Base-by-base conservation (phyloP, 805 yeast genomes). In the Teunomyces kruisii region DNA sequence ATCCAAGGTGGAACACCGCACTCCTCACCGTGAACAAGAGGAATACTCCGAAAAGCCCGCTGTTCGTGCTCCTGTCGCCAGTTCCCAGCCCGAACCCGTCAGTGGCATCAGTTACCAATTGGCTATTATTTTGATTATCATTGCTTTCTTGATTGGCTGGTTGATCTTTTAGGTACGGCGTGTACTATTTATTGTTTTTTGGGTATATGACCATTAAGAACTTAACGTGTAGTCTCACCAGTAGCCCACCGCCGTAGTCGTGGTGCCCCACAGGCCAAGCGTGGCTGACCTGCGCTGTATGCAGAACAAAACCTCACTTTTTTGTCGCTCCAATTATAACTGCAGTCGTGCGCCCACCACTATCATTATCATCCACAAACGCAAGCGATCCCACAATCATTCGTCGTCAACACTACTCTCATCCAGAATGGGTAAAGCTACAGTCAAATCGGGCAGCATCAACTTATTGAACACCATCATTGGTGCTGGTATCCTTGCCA, bases 401-500 rank as follows among this genome's bases (percentile, higher is more conserved):
- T 9, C 28, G 9, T 10, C 12, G 9, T 10, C 12, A 26, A 26
- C 28, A 5, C 37, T 10, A 10, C 22, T 35, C 22, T n/a, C 27
- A 19, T 19, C 22, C 22, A 19, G 22, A 32, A 52, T 52, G 56
- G 56, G 56, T 10, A 46, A 42, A 14, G 56, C 56, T 30, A 50
- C 54, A 26, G 43, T 52, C 33, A 52, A 44, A 41, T 52, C 56
- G 16, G 56, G 56, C 39, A 48, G 80, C 13, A 70, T 86, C 43
- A 85, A 83, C 62, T 70, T 88, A 31, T 76, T 84, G 44, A 87
- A 87, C 66, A 86, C 94, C 19, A 84, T 87, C 44, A 75, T 87
- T 9, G 95, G 95, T 6, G 89, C 94, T 0, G 95, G 95, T 1
- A 70, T 86, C 33, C 72, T 86, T 17, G 88, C 91, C 10, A 79